Base-by-base conservation (phyloP, 2,329 filamentous ascomycete species). In the Coniochaeta prunicola region DNA sequence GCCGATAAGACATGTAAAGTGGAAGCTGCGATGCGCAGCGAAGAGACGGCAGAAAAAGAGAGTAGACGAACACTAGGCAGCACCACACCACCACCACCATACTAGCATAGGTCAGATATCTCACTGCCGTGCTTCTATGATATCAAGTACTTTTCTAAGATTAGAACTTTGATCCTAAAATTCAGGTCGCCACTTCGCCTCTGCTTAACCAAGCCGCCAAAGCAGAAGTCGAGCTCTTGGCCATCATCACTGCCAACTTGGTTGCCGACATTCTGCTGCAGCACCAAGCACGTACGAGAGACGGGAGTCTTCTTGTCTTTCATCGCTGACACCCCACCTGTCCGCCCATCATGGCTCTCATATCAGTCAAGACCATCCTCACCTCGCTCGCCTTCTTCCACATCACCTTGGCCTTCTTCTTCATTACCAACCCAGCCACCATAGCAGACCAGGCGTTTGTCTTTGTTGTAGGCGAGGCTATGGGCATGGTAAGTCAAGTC, bases 371-470 rank as follows among this genome's bases (percentile, higher is more conserved):
- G 69, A 90, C 88, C 9, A 87, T 96, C 72, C 88, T 97, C 66
- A 88, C 90, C 66, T 87, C 86, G 57, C 77, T 96, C 65, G 89
- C 89, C 65, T 82, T 96, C 70, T 91, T 94, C 77, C 90, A 96
- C 75, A 74, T 96, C 64, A 90, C 90, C 6, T 78, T 94, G 55
- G 91, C 87, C 67, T 92, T 88, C 74, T 91, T 94, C 77, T 88
- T 97, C 76, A 80, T 96, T 67, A 88, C 84, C 45, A 86, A 81
- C 60, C 92, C 92, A 6, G 76, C 77, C 61, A 80, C 83, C 48
- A 80, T 97, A 66, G 85, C 89, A 55, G 88, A 93, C 69, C 91
- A 96, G 68, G 86, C 88, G 57, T 73, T 96, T 24, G 90, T 96
- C 54, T 90, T 85, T 65, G 82, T 96, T 31, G 76, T 96, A 28